Base-by-base conservation (phyloP, 169 alveolate species). In the Cryptosporidium andersoni region DNA sequence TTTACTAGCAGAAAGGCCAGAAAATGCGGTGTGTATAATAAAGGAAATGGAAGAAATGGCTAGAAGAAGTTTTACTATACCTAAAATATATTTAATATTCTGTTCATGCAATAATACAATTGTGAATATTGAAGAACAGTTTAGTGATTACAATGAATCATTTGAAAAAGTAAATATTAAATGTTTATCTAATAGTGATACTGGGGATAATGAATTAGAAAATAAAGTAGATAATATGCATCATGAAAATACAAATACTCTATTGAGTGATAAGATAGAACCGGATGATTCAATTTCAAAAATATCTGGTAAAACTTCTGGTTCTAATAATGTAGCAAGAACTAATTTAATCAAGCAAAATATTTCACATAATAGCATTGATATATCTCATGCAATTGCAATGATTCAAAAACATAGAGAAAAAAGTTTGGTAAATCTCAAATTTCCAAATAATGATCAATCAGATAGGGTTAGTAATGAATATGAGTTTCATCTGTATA, bases 241-340 rank as follows among this genome's bases (percentile, higher is more conserved):
- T 42, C 3, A 14, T 4, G 58, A 67, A 14, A 67, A 58, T 25
- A 5, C 65, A 36, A 55, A 64, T 60, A 58, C 39, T 12, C 43
- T 1, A 4, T 66, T 14, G 39, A 5, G 1, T 45, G 1, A 43
- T 25, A 68, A 68, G 34, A 74, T 74, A 9, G 1, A 36, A 9
- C 85, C 85, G 1, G 85, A 74, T 9, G 85, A 74, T 60, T 74
- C 85, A 37, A 11, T 74, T 34, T 74, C 85, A 40, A 74, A 60
- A 45, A 48, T 74, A 43, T 74, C 85, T 7, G 85, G 37, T 3
- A 74, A 40, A 43, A 74, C 85, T 3, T 43, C 49, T 47, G 37
- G 64, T 42, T 40, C 85, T 11, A 74, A 74, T 58, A 74, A 53
- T 1, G 3, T 74, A 12, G 16, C 53, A 12, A 74, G 85, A 74